These are phyloP conservation scores for Zostera marina DNA, from an alignment of 116 monocot genomes.

Conservation along the genomic window DNA sequence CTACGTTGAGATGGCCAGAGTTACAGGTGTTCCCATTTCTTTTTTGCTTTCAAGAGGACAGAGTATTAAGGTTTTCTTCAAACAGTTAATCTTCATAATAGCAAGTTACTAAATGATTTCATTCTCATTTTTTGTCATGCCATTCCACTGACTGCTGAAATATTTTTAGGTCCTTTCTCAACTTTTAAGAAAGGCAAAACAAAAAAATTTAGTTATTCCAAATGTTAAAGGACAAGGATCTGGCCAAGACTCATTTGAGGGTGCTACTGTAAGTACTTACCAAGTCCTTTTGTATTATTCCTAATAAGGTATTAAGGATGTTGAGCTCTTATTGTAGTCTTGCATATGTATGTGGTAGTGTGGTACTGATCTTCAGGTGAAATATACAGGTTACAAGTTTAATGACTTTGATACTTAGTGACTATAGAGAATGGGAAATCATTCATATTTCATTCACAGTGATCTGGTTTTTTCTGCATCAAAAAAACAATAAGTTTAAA, in stretches of 20 bases:
- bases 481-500: not conserved
- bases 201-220: conserved; percentile 85
- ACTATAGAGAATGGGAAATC: not conserved
- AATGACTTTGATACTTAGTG: no score
- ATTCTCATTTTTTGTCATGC: not conserved
- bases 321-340: not conserved
- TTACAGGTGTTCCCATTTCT: conserved; percentile 96
- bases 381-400: no score
- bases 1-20: conserved; percentile 99
- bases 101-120: not conserved
- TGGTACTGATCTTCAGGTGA: no score
- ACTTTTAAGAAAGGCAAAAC: conserved; percentile 89
- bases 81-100: no score
- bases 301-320: not conserved
- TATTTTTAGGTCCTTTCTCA: conserved; percentile 85
- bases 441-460: not conserved
- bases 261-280: conserved; percentile 82
- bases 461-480: not conserved
- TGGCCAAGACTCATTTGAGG: conserved; percentile 85
- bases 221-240: conserved; percentile 90
- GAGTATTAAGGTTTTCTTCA: conserved; percentile 70
- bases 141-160: no score
- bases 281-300: not conserved
- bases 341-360: no score
- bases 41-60: conserved; percentile 93